Evolutionary conservation across 805 yeast species (phyloP), one percentile per base, ranked within the genome.

Genomic region (Debaryomyces castellii): DNA sequence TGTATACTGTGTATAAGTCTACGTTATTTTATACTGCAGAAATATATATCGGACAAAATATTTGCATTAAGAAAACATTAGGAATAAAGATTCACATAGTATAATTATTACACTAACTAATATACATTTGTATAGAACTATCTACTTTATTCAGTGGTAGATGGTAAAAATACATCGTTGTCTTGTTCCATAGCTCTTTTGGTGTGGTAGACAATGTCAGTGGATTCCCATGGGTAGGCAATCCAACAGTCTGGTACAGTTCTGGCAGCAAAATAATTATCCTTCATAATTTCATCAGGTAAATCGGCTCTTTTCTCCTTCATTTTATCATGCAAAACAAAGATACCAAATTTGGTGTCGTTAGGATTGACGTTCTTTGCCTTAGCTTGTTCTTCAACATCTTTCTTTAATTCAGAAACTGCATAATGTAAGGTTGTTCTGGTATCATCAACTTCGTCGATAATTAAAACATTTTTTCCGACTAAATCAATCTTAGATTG

Each of bases 371-470:
- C 77, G 37, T 73, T 73, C 51, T 79, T 67, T 17, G 74, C 81
- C 44, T 69, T 58, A 35, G 85, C 81, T 67, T 85, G 89, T 35
- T 71, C 75, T 9, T 56, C 80, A 35, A 86, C 83, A 65, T 87
- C 95, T 58, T 83, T 82, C 60, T 84, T 78, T 60, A 87, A 71
- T 62, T 87, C 95, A 43, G 80, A 74, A 32, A 87, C 74, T 3
- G 94, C 94, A 58, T 87, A 87, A 59, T 86, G 91, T 48, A 87
- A 73, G 25, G 95, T 87, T 37, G 91, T 86, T 73, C 95, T 78
- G 21, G 95, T 87, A 62, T 87, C 95, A 64, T 87, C 95, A 38
- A 87, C 95, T 64, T 87, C 95, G 61, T 87, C 95, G 39, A 87
- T 87, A 47, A 87, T 82, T 59, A 87, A 68, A 20, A 87, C 78